Percentiles rank a stretch among this genome's conserved stretches.
phyloP scores from a whole-genome alignment of 768 basidiomycete genomes.

The Tylopilus felleus region DNA sequence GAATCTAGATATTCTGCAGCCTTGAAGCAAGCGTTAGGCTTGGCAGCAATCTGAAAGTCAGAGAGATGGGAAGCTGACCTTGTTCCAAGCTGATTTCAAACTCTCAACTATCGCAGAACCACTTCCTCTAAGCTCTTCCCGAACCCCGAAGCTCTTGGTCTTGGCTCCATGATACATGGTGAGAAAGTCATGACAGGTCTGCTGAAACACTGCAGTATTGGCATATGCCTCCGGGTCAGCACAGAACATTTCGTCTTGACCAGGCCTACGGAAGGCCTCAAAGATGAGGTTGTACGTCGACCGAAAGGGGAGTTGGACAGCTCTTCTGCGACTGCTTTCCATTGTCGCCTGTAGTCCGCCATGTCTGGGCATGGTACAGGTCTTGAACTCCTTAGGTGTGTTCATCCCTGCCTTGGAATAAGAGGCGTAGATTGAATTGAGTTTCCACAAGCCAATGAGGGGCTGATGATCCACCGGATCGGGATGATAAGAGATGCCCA shows the following conservation, averaged over 20 bases:
- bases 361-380: slow-evolving; percentile 8
- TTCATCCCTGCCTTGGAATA: slow-evolving; percentile 10
- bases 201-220: not conserved
- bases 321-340: not conserved
- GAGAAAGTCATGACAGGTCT: not conserved
- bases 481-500: slow-evolving; percentile 9
- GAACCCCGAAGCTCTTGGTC: not conserved
- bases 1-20: slow-evolving; percentile 3
- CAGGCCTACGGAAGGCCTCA: not conserved
- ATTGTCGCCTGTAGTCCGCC: slow-evolving; percentile 1
- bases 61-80: not conserved
- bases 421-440: slow-evolving; percentile 5
- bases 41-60: no score
- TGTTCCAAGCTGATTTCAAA: not conserved
- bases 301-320: not conserved
- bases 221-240: not conserved
- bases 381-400: slow-evolving; percentile 4
- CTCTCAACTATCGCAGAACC: not conserved
- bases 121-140: slow-evolving; percentile 6
- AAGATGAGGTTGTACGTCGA: slow-evolving; percentile 3
- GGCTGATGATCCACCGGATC: not conserved
- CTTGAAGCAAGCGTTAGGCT: no score
- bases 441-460: slow-evolving; percentile 5
- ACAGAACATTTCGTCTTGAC: slow-evolving; percentile 8
- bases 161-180: not conserved